Percentiles rank a stretch among this genome's conserved stretches.
Conservation (phyloP, 805 yeast genomes). For the Myxozyma neotropica region DNA sequence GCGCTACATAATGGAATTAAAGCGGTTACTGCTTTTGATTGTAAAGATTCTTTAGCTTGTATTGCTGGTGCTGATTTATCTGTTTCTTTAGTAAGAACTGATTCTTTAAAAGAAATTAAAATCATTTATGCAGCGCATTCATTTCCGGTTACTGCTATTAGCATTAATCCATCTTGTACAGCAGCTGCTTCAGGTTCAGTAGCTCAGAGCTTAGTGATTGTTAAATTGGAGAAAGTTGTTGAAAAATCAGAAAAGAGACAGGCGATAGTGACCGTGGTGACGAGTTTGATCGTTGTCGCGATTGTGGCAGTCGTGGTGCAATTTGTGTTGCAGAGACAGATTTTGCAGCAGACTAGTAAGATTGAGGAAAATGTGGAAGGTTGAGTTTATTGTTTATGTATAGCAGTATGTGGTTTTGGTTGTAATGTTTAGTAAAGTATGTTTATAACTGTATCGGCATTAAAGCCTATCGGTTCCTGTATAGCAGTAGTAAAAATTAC, state of each 20-base stretch:
- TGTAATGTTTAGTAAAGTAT: too few species aligned
- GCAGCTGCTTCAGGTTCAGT: slow-evolving; percentile 75
- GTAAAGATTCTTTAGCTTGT: slow-evolving; percentile 55
- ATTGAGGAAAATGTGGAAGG: neutral
- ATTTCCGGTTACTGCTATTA: slow-evolving; percentile 74
- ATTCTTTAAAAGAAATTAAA: slow-evolving; percentile 55
- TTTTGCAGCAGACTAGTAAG: neutral
- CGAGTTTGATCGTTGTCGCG: slow-evolving; percentile 19
- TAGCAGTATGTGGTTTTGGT: too few species aligned
- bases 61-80: slow-evolving; percentile 70
- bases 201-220: slow-evolving; percentile 68
- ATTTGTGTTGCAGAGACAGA: slow-evolving; percentile 18
- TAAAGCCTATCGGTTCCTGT: too few species aligned
- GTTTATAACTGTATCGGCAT: too few species aligned
- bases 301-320: slow-evolving; percentile 29
- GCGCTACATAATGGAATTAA: slow-evolving; percentile 32
- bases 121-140: slow-evolving; percentile 65
- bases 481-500: too few species aligned
- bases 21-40: slow-evolving; percentile 52
- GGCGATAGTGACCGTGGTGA: slow-evolving; percentile 11
- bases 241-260: slow-evolving; percentile 1
- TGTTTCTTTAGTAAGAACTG: slow-evolving; percentile 56
- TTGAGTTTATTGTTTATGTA: neutral
- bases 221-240: slow-evolving; percentile 50
- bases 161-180: slow-evolving; percentile 68